Evolutionary conservation across 2,329 filamentous ascomycete genomes (phyloP).

Genomic region (Talaromyces sp.): DNA sequence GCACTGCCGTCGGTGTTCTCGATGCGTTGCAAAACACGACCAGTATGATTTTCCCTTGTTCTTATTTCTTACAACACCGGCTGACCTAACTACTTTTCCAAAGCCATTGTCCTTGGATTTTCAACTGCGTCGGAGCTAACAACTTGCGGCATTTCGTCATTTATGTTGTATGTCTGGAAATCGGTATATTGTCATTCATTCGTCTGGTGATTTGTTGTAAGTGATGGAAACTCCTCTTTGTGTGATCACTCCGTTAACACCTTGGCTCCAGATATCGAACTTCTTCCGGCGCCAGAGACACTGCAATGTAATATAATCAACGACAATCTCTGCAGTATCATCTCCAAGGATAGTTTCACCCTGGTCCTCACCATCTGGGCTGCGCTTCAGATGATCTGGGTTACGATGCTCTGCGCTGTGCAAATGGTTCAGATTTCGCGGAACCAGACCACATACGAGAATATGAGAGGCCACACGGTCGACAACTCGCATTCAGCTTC

Average conservation of each 20-base stretch:
- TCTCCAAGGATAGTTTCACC: constrained; percentile 80
- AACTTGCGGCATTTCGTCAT: constrained; percentile 95
- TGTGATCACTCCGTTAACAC: neutral
- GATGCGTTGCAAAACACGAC: constrained; percentile 93
- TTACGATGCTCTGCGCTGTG: constrained; percentile 92
- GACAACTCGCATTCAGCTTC: constrained; percentile 49
- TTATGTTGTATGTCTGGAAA: constrained; percentile 73
- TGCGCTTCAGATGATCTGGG: constrained; percentile 83
- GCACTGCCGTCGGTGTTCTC: constrained; percentile 85
- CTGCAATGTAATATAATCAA: constrained; percentile 69
- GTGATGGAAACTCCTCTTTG: constrained; percentile 23
- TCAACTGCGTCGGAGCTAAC: constrained; percentile 93
- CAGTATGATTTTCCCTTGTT: constrained; percentile 61
- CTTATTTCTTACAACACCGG: constrained; percentile 8
- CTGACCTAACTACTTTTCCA: neutral
- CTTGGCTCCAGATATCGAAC: constrained; percentile 41
- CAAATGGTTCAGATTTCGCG: constrained; percentile 89
- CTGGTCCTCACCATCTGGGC: constrained; percentile 76
- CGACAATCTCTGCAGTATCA: constrained; percentile 66
- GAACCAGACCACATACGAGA: constrained; percentile 94
- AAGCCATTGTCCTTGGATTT: constrained; percentile 95
- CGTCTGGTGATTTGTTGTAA: constrained; percentile 68
- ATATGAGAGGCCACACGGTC: constrained; percentile 77
- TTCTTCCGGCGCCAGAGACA: constrained; percentile 48
- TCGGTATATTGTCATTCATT: constrained; percentile 70